A percentile compares a stretch with the other conserved stretches of the same genome.
phyloP scores from a whole-genome alignment of 345 rosid species.

The Eucalyptus erythrocorys region DNA sequence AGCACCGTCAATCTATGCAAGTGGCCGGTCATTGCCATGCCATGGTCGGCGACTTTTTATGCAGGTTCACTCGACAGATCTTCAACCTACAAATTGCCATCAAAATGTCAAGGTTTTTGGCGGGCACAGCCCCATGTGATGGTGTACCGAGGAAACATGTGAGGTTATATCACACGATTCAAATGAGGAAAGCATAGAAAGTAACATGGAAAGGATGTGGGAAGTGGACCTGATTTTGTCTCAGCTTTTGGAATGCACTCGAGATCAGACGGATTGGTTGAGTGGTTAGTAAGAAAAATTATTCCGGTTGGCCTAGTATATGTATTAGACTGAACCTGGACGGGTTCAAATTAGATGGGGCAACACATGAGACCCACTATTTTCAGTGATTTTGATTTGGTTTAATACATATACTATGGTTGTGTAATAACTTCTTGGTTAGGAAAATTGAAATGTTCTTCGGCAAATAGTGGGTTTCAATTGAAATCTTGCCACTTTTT shows the following conservation, averaged over 20 bases:
- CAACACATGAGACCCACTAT: neutral
- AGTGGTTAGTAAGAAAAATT: neutral
- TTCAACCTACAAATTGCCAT: neutral
- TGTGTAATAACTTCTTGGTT: neutral
- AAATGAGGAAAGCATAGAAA: neutral
- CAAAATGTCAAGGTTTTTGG: neutral
- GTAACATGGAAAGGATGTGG: neutral
- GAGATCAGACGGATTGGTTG: neutral
- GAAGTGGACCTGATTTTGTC: neutral
- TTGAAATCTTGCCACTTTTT: neutral
- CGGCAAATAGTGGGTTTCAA: neutral
- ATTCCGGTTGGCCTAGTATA: neutral
- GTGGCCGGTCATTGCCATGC: neutral
- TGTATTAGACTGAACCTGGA: neutral
- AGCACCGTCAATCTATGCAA: neutral
- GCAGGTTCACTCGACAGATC: neutral
- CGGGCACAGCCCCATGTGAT: neutral
- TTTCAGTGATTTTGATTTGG: neutral
- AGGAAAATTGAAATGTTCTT: neutral
- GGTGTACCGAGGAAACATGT: neutral
- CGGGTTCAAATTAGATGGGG: neutral
- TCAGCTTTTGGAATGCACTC: neutral
- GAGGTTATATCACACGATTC: neutral
- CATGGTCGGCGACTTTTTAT: neutral
- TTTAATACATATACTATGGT: neutral